Base-by-base conservation (phyloP, 805 yeast genomes). In the Starmerella apis region DNA sequence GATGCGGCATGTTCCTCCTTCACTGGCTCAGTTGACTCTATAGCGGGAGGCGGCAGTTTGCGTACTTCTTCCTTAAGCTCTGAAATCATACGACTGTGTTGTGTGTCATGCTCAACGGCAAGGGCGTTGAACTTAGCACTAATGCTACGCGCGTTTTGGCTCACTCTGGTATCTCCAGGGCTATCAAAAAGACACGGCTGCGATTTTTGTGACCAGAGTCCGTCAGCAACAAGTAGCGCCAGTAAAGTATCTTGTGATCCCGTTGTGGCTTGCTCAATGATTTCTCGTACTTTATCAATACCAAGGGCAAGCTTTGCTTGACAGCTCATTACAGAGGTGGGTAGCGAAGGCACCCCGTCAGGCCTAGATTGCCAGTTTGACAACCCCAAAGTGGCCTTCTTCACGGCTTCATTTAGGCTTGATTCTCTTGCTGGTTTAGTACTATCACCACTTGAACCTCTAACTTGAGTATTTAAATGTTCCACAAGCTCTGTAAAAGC, bases 281-380 rank as follows among this genome's bases (percentile, higher is more conserved):
- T n/a, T 1, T 18, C 24, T 9, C 44, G 47, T n/a, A 49, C 45
- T 16, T 20, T 20, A 10, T 31, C 20, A 2, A 44, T 41, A 11
- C 57, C 59, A 19, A 56, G 37, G 1, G 46, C 50, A 3, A 46
- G 41, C 35, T 54, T 52, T 6, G 51, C 56, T 16, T 35, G 27
- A 10, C 18, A 20, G 23, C 36, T 27, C 22, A 55, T 35, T 3
- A 38, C 38, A 1, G 18, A 24, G 14, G 35, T 14, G 13, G 55
- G 52, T 18, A 53, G 30, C 14, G 54, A 13, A 1, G 60, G 59
- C 10, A 56, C 47, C 6, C 59, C 59, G 19, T 43, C 52, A 14
- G 55, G 51, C 19, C 52, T 33, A 6, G 47, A 33, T 44, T 57
- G 56, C 60, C 60, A 57, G 4, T 30, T 37, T 33, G 42, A 22